These are phyloP conservation scores for Porcisia hertigi DNA, from an alignment of 208 protist species.

Conservation along the genomic window DNA sequence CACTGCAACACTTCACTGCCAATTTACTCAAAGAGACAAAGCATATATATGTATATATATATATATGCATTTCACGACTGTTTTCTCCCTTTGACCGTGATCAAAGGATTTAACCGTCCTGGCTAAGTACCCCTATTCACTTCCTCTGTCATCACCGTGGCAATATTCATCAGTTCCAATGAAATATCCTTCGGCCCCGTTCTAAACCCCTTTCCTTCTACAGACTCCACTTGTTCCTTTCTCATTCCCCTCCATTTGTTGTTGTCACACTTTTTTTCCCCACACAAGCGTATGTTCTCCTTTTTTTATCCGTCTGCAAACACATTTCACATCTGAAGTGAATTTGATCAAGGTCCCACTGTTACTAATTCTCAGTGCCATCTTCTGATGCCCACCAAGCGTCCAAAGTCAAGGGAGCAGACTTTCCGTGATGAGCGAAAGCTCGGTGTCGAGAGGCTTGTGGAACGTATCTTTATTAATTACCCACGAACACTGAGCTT, in stretches of 20 bases:
- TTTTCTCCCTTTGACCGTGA: neutral
- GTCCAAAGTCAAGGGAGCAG: neutral
- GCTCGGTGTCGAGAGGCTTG: conserved; percentile 46
- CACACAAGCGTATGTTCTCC: neutral
- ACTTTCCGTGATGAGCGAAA: conserved; percentile 25
- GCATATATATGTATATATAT: neutral
- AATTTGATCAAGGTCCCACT: neutral
- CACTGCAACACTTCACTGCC: no score
- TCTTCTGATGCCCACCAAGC: neutral
- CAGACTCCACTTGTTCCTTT: neutral
- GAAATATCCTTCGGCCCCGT: neutral
- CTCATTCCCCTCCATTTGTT: neutral
- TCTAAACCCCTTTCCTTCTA: neutral
- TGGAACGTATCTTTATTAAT: conserved; percentile 69
- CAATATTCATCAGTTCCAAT: neutral
- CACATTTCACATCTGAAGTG: no score
- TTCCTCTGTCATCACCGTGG: neutral
- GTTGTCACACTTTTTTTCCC: neutral
- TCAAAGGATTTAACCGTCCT: neutral
- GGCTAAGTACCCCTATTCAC: neutral
- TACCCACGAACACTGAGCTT: conserved; percentile 62
- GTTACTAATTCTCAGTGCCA: neutral
- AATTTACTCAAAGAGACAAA: neutral
- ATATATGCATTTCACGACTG: no score
- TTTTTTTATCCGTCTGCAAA: neutral